A percentile compares a stretch with the other conserved stretches of the same genome.
Evolutionary conservation across 768 basidiomycete species (phyloP).

Genomic region (Tulasnella sp.): DNA sequence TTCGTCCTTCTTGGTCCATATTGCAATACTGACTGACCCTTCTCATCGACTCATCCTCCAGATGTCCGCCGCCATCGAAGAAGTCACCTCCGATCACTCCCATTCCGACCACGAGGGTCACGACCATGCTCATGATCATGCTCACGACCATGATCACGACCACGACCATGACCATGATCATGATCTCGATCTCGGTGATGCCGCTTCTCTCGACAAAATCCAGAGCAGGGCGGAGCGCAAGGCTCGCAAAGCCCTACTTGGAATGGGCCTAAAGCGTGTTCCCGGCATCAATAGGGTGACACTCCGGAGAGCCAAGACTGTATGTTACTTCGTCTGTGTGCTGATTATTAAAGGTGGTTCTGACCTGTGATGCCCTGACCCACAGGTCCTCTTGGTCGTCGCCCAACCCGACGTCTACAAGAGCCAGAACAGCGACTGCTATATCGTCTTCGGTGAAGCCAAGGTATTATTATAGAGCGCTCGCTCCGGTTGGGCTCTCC

Average conservation of each 20-base stretch:
- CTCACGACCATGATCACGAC: constrained; percentile 59
- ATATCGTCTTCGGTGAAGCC: constrained; percentile 98
- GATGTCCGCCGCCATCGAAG: constrained; percentile 61
- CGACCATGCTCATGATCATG: constrained; percentile 46
- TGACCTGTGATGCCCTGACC: neutral
- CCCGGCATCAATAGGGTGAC: constrained; percentile 92
- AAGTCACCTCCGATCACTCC: constrained; percentile 63
- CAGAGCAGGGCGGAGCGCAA: constrained; percentile 93
- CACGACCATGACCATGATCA: constrained; percentile 44
- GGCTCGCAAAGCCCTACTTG: constrained; percentile 85
- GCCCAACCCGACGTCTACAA: constrained; percentile 96
- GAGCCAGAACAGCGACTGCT: constrained; percentile 93
- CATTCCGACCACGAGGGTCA: constrained; percentile 43
- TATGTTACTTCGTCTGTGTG: constrained; percentile 34
- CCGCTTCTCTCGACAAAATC: constrained; percentile 81
- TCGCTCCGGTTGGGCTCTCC: neutral
- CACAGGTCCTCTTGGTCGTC: constrained; percentile 81
- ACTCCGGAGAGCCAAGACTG: constrained; percentile 89
- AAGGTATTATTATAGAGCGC: constrained; percentile 43
- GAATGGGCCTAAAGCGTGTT: constrained; percentile 88
- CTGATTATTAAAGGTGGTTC: neutral
- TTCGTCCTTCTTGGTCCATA: neutral
- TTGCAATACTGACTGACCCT: constrained; percentile 9
- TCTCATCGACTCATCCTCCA: neutral
- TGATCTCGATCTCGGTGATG: constrained; percentile 72